A percentile compares a stretch with the other conserved stretches of the same genome.
Evolutionary conservation across 305 asterid species (phyloP).

Genomic region (Salvia sclarea): DNA sequence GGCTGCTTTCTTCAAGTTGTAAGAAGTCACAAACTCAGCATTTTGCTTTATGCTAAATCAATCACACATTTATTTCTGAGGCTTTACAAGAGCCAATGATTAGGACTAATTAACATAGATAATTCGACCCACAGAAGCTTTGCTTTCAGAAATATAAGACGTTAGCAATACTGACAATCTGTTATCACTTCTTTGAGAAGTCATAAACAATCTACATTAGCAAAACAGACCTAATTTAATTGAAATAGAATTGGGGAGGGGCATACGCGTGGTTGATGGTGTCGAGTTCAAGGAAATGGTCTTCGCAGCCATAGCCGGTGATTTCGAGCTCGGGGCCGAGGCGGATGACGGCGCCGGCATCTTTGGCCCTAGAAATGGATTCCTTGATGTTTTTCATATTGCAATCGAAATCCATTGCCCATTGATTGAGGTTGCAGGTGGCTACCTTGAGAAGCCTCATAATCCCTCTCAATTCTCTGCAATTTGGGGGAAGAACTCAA

Average conservation of each 20-base stretch:
- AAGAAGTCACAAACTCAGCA: neutral
- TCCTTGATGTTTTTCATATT: conserved; percentile 82
- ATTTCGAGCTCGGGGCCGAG: conserved; percentile 99
- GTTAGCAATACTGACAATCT: neutral
- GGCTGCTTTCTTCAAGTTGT: neutral
- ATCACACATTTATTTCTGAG: conserved; percentile 13
- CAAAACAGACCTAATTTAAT: conserved; percentile 4
- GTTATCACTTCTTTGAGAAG: neutral
- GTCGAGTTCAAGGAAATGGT: conserved; percentile 93
- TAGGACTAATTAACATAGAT: too few species aligned
- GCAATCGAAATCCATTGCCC: conserved; percentile 99
- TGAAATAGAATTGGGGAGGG: conserved; percentile 16
- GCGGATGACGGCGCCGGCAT: conserved; percentile 80
- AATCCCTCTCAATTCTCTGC: conserved; percentile 10
- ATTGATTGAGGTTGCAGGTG: conserved; percentile 91
- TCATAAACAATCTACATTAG: neutral
- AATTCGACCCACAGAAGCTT: neutral
- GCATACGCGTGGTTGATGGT: conserved; percentile 86
- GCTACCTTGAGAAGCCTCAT: conserved; percentile 92
- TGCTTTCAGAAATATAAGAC: neutral
- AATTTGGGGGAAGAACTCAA: neutral
- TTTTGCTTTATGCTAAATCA: conserved; percentile 22
- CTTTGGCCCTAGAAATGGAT: conserved; percentile 73
- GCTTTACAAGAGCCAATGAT: conserved; percentile 1
- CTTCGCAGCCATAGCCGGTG: conserved; percentile 98